Evolutionary conservation across 106 monocot genomes (phyloP).

Genomic region (Dioscorea alata): DNA sequence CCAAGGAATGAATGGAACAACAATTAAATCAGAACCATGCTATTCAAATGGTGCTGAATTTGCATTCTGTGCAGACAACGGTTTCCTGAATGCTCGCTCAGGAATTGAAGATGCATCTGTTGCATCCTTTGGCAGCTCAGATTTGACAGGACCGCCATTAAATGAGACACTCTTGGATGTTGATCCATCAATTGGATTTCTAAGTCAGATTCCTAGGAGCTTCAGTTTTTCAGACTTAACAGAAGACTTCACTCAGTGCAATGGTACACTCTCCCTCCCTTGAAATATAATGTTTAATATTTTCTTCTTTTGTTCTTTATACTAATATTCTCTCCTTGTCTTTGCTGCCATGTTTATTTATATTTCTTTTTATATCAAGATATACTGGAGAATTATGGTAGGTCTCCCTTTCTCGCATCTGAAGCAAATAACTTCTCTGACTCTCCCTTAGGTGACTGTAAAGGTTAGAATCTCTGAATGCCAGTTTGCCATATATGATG

Average conservation of each 20-base stretch:
- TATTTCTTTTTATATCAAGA: slow-evolving; percentile 35
- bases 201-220: slow-evolving; percentile 84
- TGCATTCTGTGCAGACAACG: slow-evolving; percentile 36
- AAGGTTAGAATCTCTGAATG: slow-evolving; percentile 22
- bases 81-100: slow-evolving; percentile 49
- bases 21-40: slow-evolving; percentile 62
- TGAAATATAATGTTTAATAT: background rate
- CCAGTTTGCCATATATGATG: background rate
- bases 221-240: slow-evolving; percentile 95
- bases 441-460: slow-evolving; percentile 42
- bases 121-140: slow-evolving; percentile 62
- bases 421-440: slow-evolving; percentile 56
- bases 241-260: slow-evolving; percentile 67
- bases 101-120: slow-evolving; percentile 53
- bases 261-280: slow-evolving; percentile 28
- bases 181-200: slow-evolving; percentile 70
- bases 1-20: slow-evolving; percentile 39
- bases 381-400: slow-evolving; percentile 71
- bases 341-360: background rate
- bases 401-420: slow-evolving; percentile 69
- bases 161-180: slow-evolving; percentile 56
- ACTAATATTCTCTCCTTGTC: background rate
- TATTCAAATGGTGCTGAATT: slow-evolving; percentile 61
- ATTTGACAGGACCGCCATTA: slow-evolving; percentile 47
- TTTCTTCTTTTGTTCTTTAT: slow-evolving; percentile 1